These are phyloP conservation scores for Aspergillus wentii DNA, from an alignment of 495 filamentous ascomycete genomes.

Conservation along the genomic window DNA sequence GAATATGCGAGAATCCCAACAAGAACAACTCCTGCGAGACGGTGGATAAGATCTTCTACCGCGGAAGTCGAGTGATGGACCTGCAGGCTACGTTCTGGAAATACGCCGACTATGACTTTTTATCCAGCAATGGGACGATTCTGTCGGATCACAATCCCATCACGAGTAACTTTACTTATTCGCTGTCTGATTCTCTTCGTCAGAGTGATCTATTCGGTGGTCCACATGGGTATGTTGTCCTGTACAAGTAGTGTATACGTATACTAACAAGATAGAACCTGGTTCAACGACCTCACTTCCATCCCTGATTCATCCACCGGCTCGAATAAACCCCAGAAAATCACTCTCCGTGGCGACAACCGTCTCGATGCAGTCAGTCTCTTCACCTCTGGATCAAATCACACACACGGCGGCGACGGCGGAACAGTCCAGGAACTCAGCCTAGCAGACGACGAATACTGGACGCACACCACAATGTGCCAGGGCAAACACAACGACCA, in stretches of 20 bases:
- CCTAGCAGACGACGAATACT: slow-evolving; percentile 41
- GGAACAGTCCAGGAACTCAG: slow-evolving; percentile 38
- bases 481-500: slow-evolving; percentile 40
- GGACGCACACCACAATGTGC: slow-evolving; percentile 48
- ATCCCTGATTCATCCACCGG: slow-evolving; percentile 27
- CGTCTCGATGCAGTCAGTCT: slow-evolving; percentile 49
- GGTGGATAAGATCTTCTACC: slow-evolving; percentile 61
- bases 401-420: slow-evolving; percentile 53
- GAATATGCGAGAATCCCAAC: slow-evolving; percentile 46
- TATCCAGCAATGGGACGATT: slow-evolving; percentile 43
- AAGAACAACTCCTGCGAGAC: slow-evolving; percentile 48
- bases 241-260: too few relatives aligned
- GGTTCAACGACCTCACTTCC: slow-evolving; percentile 50
- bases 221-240: slow-evolving; percentile 28
- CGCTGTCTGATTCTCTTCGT: slow-evolving; percentile 29
- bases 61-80: slow-evolving; percentile 38
- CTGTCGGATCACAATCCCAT: slow-evolving; percentile 61
- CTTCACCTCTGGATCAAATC: slow-evolving; percentile 36
- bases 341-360: slow-evolving; percentile 45
- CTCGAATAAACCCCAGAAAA: slow-evolving; percentile 9
- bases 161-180: slow-evolving; percentile 49
- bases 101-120: slow-evolving; percentile 47
- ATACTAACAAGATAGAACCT: slow-evolving; percentile 17
- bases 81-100: slow-evolving; percentile 38
- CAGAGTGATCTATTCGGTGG: slow-evolving; percentile 50